Base-by-base conservation (phyloP, 2,329 filamentous ascomycete genomes). In the Fusarium coffeatum region DNA sequence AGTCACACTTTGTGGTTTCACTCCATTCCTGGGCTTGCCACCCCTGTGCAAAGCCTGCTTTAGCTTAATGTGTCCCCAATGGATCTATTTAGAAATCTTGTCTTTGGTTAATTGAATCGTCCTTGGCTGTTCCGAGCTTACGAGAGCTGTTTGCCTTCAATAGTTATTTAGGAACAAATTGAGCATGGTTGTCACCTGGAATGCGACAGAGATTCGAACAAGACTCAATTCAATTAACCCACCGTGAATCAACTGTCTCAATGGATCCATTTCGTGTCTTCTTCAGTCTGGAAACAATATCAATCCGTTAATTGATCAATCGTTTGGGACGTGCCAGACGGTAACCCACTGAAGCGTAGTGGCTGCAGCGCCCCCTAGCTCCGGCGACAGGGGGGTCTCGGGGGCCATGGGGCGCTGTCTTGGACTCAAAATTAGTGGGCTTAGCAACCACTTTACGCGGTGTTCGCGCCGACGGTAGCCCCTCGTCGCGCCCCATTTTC, bases 381-480 rank as follows among this genome's bases (percentile, higher is more conserved):
- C 69, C 59, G 69, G 62, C 43, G 66, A 61, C 65, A 72, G 58
- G 71, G 66, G 64, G n/a, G 28, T 37, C 45, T 48, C 59, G 37
- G 58, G 48, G 58, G 34, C 42, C 27, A 56, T 51, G 43, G 55
- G 49, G 59, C 42, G 51, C 49, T 53, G 68, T 66, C 64, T 71
- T 71, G 61, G 68, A 71, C 68, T 71, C 30, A 60, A 46, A 64
- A 70, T 71, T 72, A 74, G 73, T 60, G 71, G 70, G 22, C 11
- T 67, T 76, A 74, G 53, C 54, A 55, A 68, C 71, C 74, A 76
- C 74, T 76, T 76, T 76, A 76, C 74, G 74, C 74, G 74, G 71
- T 75, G 51, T 53, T 72, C 73, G 66, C 62, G 66, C 68, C 48
- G 66, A 64, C 64, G 34, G 49, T 23, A 72, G 73, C 73, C 72